These are phyloP conservation scores for Fusarium caatingaense DNA, from an alignment of 2,329 filamentous ascomycete species.

Conservation along the genomic window DNA sequence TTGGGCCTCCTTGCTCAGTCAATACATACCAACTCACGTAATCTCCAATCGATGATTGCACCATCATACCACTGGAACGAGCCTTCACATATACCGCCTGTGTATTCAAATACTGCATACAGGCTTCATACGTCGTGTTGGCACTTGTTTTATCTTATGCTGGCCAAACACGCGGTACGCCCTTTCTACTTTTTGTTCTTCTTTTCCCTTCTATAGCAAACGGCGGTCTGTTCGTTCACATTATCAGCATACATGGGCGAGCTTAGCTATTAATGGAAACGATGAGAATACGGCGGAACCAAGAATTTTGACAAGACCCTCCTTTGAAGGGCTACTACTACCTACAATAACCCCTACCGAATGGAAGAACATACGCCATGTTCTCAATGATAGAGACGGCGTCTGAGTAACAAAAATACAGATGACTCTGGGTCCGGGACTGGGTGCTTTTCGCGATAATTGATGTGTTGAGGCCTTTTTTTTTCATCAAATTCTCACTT, in stretches of 20 bases:
- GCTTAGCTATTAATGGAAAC: slow-evolving; percentile 13
- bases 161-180: slow-evolving; percentile 4
- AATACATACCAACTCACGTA: slow-evolving; percentile 8
- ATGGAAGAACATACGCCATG: slow-evolving; percentile 5
- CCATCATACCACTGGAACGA: not conserved
- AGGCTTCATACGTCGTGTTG: slow-evolving; percentile 4
- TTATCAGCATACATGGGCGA: slow-evolving; percentile 18
- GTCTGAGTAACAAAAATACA: slow-evolving; percentile 26
- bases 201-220: slow-evolving; percentile 20
- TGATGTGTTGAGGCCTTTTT: slow-evolving; percentile 18
- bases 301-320: not conserved
- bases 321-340: not conserved
- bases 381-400: slow-evolving; percentile 21
- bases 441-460: slow-evolving; percentile 25
- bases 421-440: slow-evolving; percentile 18
- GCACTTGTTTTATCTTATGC: slow-evolving; percentile 5
- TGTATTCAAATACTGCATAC: slow-evolving; percentile 5
- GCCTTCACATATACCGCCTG: slow-evolving; percentile 14
- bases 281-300: not conserved
- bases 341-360: slow-evolving; percentile 14
- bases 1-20: slow-evolving; percentile 7
- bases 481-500: slow-evolving; percentile 10
- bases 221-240: slow-evolving; percentile 15
- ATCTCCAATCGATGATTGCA: not conserved
- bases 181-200: slow-evolving; percentile 12